A percentile compares a stretch with the other conserved stretches of the same genome.
These are phyloP conservation scores for Candida sphagnicola DNA, from an alignment of 805 yeast genomes.

Conservation along the genomic window DNA sequence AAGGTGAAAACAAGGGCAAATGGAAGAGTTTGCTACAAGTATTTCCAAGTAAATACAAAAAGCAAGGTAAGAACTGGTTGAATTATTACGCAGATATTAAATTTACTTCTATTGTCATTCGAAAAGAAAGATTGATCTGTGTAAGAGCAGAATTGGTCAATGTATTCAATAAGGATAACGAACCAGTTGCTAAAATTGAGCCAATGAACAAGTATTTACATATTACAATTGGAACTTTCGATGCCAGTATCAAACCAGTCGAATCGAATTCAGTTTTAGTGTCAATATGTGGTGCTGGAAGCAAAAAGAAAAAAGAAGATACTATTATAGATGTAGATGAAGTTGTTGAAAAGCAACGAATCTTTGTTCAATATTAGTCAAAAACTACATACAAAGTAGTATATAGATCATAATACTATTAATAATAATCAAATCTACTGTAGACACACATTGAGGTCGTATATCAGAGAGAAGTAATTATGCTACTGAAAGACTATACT, in stretches of 20 bases:
- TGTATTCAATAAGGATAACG: conserved; percentile 3
- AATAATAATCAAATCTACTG: too few species aligned
- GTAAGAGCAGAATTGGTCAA: conserved; percentile 35
- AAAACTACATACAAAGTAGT: too few species aligned
- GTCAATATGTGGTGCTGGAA: conserved; percentile 3
- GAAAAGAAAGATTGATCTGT: conserved; percentile 46
- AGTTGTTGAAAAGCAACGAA: conserved; percentile 9
- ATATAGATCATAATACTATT: too few species aligned
- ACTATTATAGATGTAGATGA: conserved; percentile 5
- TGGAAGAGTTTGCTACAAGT: conserved; percentile 15
- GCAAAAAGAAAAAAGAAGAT: conserved; percentile 3
- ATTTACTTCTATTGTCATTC: conserved; percentile 46
- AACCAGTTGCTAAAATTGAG: conserved; percentile 5
- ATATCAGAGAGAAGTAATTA: too few species aligned
- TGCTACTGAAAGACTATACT: too few species aligned
- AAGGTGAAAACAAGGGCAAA: conserved; percentile 13
- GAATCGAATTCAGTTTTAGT: conserved; percentile 43
- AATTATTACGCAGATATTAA: conserved; percentile 33
- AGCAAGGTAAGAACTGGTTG: conserved; percentile 10
- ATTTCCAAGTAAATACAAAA: conserved; percentile 8
- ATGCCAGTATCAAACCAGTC: conserved; percentile 42
- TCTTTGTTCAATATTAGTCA: conserved; percentile 10
- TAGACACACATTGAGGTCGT: too few species aligned
- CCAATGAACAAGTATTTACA: conserved; percentile 38
- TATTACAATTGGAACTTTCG: conserved; percentile 66